phyloP scores from a whole-genome alignment of 2,329 filamentous ascomycete genomes.

The Dichotomopilus funicola region DNA sequence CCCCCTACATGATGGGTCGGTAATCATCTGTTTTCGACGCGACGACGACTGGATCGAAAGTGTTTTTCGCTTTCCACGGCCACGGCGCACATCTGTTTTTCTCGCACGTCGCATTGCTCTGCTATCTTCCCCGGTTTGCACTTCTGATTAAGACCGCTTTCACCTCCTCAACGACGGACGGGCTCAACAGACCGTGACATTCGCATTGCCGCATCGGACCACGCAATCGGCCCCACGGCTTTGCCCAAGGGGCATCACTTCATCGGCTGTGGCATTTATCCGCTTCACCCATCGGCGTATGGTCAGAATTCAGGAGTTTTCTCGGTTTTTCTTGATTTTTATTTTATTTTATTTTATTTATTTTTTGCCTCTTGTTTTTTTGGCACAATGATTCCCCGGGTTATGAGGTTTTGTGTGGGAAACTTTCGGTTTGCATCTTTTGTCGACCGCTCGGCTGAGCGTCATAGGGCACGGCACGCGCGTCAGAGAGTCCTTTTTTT shows the following conservation, averaged over 20 bases:
- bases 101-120: too few species aligned
- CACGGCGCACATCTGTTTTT: neutral
- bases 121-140: too few species aligned
- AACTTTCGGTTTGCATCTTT: slow-evolving; percentile 11
- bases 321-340: neutral
- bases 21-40: neutral
- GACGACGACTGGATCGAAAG: neutral
- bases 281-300: slow-evolving; percentile 15
- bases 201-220: too few species aligned
- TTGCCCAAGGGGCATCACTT: slow-evolving; percentile 8
- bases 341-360: slow-evolving; percentile 4
- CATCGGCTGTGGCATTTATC: slow-evolving; percentile 14
- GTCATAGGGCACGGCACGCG: slow-evolving; percentile 7
- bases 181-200: too few species aligned
- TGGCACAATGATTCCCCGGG: slow-evolving; percentile 17
- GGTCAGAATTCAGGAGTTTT: slow-evolving; percentile 11
- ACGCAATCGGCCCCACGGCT: neutral
- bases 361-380: neutral
- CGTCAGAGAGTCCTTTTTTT: slow-evolving; percentile 18
- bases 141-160: too few species aligned
- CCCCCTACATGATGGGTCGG: slow-evolving; percentile 26
- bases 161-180: too few species aligned
- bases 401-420: slow-evolving; percentile 10
- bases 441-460: slow-evolving; percentile 9
- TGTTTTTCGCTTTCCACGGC: neutral